These are phyloP conservation scores for Metschnikowia koreensis DNA, from an alignment of 805 yeast genomes.

Conservation along the genomic window DNA sequence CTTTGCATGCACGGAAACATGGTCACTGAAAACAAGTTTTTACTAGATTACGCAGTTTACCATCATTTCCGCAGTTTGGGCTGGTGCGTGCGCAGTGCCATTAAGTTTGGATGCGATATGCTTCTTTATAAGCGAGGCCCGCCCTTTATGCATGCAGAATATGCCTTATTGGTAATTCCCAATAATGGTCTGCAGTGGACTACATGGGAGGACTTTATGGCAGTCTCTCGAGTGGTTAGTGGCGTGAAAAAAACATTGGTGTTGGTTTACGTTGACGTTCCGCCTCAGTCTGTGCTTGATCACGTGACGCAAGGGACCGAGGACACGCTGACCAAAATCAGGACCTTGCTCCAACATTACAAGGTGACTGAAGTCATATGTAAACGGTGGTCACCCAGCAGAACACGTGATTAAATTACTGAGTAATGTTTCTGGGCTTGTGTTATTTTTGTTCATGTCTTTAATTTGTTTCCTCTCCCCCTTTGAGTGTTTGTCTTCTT, in stretches of 20 bases:
- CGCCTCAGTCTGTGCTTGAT: constrained; percentile 34
- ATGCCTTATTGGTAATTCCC: constrained; percentile 57
- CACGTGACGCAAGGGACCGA: constrained; percentile 1
- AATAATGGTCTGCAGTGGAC: constrained; percentile 34
- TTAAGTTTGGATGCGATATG: constrained; percentile 88
- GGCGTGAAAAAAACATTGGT: constrained; percentile 82
- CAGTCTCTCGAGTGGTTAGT: constrained; percentile 76
- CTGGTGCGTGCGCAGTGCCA: constrained; percentile 92
- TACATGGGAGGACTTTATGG: constrained; percentile 59
- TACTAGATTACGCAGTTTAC: constrained; percentile 66
- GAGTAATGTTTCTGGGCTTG: background rate
- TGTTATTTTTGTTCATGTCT: background rate
- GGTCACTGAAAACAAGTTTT: constrained; percentile 28
- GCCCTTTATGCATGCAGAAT: constrained; percentile 93
- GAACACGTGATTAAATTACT: constrained; percentile 65
- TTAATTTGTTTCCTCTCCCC: background rate
- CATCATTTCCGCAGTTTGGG: constrained; percentile 86
- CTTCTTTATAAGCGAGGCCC: constrained; percentile 88
- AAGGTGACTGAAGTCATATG: constrained; percentile 64
- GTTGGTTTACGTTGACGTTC: constrained; percentile 61
- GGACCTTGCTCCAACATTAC: constrained; percentile 40
- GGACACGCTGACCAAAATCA: constrained; percentile 16
- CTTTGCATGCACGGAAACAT: constrained; percentile 20
- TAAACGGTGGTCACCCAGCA: constrained; percentile 82
- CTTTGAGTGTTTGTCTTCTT: background rate